Evolutionary conservation across 2,329 filamentous ascomycete species (phyloP).

Genomic region (Trichoderma sp.): DNA sequence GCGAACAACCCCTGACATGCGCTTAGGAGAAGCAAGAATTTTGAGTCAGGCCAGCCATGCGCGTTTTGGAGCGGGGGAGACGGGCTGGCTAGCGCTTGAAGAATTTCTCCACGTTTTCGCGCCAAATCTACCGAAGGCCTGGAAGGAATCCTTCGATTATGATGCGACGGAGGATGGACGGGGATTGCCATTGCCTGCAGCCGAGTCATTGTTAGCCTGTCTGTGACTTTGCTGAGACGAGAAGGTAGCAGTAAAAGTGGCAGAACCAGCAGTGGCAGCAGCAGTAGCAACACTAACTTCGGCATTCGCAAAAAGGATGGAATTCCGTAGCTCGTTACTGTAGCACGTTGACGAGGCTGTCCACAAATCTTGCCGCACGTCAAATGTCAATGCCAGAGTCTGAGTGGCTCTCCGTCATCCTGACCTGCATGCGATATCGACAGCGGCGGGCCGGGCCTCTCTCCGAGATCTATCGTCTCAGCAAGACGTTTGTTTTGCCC

Average conservation of each 20-base stretch:
- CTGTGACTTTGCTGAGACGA: neutral
- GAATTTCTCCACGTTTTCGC: constrained; percentile 12
- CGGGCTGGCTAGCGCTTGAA: neutral
- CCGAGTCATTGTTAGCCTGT: neutral
- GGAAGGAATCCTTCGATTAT: neutral
- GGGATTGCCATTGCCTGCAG: neutral
- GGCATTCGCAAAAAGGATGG: neutral
- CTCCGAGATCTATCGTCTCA: neutral
- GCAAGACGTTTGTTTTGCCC: neutral
- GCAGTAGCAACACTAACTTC: neutral
- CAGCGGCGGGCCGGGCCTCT: constrained; percentile 1
- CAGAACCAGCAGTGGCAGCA: neutral
- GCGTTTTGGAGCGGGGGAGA: constrained; percentile 9
- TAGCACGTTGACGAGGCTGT: neutral
- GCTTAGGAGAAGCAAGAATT: neutral
- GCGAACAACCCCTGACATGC: neutral
- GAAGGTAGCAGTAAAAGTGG: neutral
- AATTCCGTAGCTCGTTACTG: neutral
- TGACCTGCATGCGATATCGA: neutral
- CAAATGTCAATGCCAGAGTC: neutral
- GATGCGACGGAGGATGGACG: neutral
- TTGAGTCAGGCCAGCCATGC: constrained; percentile 1
- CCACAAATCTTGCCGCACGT: neutral
- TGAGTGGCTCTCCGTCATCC: neutral
- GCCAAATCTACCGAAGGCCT: constrained; percentile 3